Evolutionary conservation across 106 monocot species (phyloP), one percentile per base, ranked within the genome.

Genomic region (Dioscorea zingiberensis): DNA sequence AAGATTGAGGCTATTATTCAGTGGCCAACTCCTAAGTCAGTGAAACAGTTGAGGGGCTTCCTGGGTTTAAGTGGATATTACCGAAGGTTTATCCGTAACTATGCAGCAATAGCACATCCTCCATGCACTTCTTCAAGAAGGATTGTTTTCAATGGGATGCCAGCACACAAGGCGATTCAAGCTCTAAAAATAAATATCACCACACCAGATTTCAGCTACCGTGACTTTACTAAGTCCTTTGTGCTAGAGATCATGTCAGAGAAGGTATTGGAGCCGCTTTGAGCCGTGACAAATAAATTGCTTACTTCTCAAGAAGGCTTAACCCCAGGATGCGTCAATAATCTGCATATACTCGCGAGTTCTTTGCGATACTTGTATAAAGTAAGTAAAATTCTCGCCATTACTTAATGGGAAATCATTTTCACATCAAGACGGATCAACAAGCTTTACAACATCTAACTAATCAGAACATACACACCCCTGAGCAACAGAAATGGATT

Each of bases 361-460:
- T 48, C 13, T 38, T 23, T 13, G 45, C 46, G 2, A 3, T 59
- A 1, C n/a, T n/a, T n/a, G n/a, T n/a, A n/a, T n/a, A 21, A 19
- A 3, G 10, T 14, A 2, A 4, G 7, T 25, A 7, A 60, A 48
- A n/a, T 48, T 47, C n/a, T 45, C 13, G 69, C 17, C 9, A 25
- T 11, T 69, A 69, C 44, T 28, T 69, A 13, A 21, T 58, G 27
- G 44, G 69, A n/a, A 10, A 21, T 21, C 21, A 18, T 1, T 69
- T 69, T 28, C 21, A 7, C 11, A 58, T 69, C 13, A 9, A 16
- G 14, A 69, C 69, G 15, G 58, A 69, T 58, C 69, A 69, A 14
- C 38, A 46, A 4, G 58, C 58, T 58, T 14, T 69, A 2, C 32
- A 69, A 16, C n/a, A 69, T 69, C 5, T 69, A 3, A 7, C 58